Evolutionary conservation across 768 basidiomycete species (phyloP), one percentile per base, ranked within the genome.

Genomic region (Sporobolomyces roseus): DNA sequence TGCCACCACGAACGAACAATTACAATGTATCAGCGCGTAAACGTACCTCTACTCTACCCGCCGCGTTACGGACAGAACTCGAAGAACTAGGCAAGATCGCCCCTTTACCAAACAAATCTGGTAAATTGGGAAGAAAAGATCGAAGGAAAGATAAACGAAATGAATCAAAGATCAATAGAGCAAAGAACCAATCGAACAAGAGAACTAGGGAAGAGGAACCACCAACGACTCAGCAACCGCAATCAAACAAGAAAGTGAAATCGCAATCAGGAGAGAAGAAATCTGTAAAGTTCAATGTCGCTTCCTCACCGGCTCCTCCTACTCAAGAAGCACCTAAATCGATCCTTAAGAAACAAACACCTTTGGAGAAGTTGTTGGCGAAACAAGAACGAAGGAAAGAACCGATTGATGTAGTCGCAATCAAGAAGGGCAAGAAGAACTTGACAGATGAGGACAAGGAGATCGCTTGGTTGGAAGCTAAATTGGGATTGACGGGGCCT

Each of bases 401-500:
- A 38, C 21, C 4, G 55, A 63, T 67, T 25, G 52, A 60, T 12
- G 32, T 60, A 48, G 41, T 53, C 21, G 41, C 27, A 45, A 62
- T 45, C 38, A 58, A 58, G 29, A 41, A 50, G 63, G 38, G 65
- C n/a, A 33, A 35, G 51, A 71, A 65, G 58, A 71, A 56, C 23
- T 76, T 90, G 68, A 79, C 81, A 35, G 83, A 88, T 38, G 93
- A 98, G 74, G 92, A 93, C 75, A 83, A 83, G 0, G 91, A 93
- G 76, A 96, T 97, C 50, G 83, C 86, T 0, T 87, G 88, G 79
- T 80, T 96, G 16, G 93, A 97, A 78, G 81, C 83, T 0, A 88
- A 87, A 77, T 83, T 96, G 23, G 86, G 89, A 4, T 81, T 86
- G 74, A 58, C 78, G 41, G 80, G 83, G 21, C 38, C 61, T 7